Conservation (phyloP, 805 yeast species). For the Blastobotrys parvus region DNA sequence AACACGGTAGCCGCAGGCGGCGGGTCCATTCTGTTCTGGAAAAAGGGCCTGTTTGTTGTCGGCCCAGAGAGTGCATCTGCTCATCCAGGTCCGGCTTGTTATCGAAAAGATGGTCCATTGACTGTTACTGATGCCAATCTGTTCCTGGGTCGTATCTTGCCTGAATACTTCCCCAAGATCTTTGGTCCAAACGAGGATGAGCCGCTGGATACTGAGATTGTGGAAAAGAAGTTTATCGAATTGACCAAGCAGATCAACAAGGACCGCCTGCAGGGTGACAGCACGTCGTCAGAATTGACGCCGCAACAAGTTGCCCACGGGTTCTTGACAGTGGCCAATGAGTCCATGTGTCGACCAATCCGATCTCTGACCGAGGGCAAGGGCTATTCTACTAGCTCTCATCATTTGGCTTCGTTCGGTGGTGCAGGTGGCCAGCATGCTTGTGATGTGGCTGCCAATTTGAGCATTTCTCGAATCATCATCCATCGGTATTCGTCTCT, state of each 20-base stretch:
- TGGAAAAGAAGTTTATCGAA: constrained; percentile 41
- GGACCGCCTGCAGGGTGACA: constrained; percentile 26
- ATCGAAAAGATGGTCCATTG: constrained; percentile 74
- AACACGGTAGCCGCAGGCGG: constrained; percentile 85
- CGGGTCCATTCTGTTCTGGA: constrained; percentile 59
- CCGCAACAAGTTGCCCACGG: constrained; percentile 72
- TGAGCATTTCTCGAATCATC: constrained; percentile 61
- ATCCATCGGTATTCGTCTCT: constrained; percentile 79
- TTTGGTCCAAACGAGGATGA: constrained; percentile 77
- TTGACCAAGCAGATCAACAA: constrained; percentile 51
- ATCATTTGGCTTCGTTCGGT: constrained; percentile 75
- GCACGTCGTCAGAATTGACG: constrained; percentile 33
- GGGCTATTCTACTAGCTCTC: constrained; percentile 59
- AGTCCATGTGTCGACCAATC: constrained; percentile 86
- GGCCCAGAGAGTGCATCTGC: constrained; percentile 87
- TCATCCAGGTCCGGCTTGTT: constrained; percentile 86
- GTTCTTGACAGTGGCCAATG: constrained; percentile 75
- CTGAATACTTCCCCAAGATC: constrained; percentile 69
- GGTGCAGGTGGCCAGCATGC: constrained; percentile 96
- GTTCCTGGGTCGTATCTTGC: constrained; percentile 59
- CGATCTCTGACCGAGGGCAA: constrained; percentile 78
- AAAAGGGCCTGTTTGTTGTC: constrained; percentile 65
- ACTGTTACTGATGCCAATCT: constrained; percentile 83
- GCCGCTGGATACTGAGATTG: constrained; percentile 50
- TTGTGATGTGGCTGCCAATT: constrained; percentile 58